Base-by-base conservation (phyloP, 176 grass and related monocot species). In the Bromus sterilis region DNA sequence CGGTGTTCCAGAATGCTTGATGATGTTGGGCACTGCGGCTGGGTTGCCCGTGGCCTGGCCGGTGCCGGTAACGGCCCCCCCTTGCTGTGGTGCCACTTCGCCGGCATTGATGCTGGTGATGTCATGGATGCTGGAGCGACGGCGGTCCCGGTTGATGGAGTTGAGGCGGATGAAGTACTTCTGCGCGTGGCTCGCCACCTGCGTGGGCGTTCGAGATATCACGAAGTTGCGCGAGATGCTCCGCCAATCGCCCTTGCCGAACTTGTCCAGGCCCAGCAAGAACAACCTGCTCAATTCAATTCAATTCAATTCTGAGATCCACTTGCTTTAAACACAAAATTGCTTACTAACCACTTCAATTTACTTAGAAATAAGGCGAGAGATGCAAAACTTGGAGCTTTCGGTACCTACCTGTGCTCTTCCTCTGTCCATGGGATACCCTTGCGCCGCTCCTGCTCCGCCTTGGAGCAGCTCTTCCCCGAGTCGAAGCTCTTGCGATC, bases 341-440 rank as follows among this genome's bases (percentile, higher is more conserved):
- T n/a, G n/a, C n/a, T 12, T 44, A 44, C 0, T 46, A 46, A 46
- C 12, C 43, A 23, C n/a, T 23, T 7, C 46, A 53, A 21, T 58
- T 12, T n/a, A 78, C 1, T 3, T 65, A n/a, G n/a, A n/a, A 39
- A 15, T 4, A 40, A 3, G 33, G 36, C 56, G n/a, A n/a, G n/a
- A 62, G 40, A 37, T 56, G 61, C 32, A 67, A 66, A 35, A 8
- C 29, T 43, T 60, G 25, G 57, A 60, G 68, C 4, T 26, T 46
- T 30, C 1, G 9, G 30, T 14, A 28, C 35, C 9, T 56, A 99
- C 96, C 91, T 93, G 87, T 99, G 96, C 84, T 99, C 96, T 83
- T 99, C 93, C 87, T 99, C 96, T 2, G 96, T 99, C 96, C 96
- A 99, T 30, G 96, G 96, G 75, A 95, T 93, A 66, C 96, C 96